A percentile compares a stretch with the other conserved stretches of the same genome.
These are phyloP conservation scores for Podila epicladia DNA, from an alignment of 192 early-diverging fungal genomes.

Conservation along the genomic window DNA sequence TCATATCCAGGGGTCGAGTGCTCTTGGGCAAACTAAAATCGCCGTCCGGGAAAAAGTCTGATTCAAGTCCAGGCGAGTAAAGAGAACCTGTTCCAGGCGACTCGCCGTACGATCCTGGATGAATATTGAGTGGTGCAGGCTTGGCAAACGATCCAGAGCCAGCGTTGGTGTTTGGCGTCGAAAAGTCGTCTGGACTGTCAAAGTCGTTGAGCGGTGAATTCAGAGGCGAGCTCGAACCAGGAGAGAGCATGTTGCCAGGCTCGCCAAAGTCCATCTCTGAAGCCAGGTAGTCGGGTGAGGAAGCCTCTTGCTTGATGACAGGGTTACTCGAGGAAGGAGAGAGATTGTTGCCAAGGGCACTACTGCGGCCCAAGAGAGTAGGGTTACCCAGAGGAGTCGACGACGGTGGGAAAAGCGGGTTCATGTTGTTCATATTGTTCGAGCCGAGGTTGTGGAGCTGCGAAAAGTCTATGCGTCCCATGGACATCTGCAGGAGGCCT, in stretches of 20 bases:
- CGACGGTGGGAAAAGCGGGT: conserved; percentile 11
- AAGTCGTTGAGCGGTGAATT: conserved; percentile 50
- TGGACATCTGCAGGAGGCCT: conserved; percentile 17
- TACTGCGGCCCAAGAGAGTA: conserved; percentile 9
- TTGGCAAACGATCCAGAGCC: conserved; percentile 12
- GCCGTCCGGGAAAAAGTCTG: conserved; percentile 29
- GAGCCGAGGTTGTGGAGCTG: conserved; percentile 22
- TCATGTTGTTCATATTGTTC: background rate
- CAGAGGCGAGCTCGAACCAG: conserved; percentile 20
- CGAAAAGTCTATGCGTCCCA: conserved; percentile 37
- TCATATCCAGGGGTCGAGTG: conserved; percentile 40
- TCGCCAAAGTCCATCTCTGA: conserved; percentile 44
- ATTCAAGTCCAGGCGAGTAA: conserved; percentile 28
- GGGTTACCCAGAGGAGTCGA: conserved; percentile 1
- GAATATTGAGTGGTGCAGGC: conserved; percentile 23
- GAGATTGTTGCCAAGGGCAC: background rate
- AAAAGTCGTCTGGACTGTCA: conserved; percentile 36
- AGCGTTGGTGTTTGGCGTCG: conserved; percentile 5
- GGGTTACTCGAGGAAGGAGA: background rate
- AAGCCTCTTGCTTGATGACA: conserved; percentile 39
- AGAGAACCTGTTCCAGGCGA: conserved; percentile 28
- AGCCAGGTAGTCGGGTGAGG: conserved; percentile 22
- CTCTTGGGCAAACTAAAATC: conserved; percentile 46
- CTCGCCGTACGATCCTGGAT: conserved; percentile 25
- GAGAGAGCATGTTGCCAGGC: conserved; percentile 38